Base-by-base conservation (phyloP, 495 filamentous ascomycete genomes). In the Daldinia concentrica region DNA sequence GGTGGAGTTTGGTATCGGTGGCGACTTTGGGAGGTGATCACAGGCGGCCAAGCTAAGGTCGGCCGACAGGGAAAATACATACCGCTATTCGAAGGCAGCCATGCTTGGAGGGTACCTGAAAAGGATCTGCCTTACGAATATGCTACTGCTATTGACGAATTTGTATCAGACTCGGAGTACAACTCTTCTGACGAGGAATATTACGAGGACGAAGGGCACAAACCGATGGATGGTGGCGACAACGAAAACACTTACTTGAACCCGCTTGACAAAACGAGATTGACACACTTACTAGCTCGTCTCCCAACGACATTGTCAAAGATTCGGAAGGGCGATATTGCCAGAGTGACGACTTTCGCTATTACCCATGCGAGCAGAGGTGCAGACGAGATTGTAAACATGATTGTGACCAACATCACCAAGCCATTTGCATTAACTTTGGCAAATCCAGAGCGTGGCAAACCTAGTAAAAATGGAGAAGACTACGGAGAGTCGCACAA, bases 1-100 rank as follows among this genome's bases (percentile, higher is more conserved):
- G 90, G 89, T 6, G 92, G 91, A 6, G 86, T 94, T 4, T 98
- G 92, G 82, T 98, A 97, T 79, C 88, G 94, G 15, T 98, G 93
- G 92, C 90, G 92, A 56, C 74, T 98, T 59, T 98, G 93, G 93
- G 88, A 93, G 69, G 84, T 93, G 29, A 82, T 94, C 36, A 94
- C 92, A 2, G 87, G 85, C 4, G 82, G 80, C 1, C 76, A 80
- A 34, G 71, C 79, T 0, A 73, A 71, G 51, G 79, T 12, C 32
- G 74, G 52, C 45, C 68, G 73, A 2, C 79, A 79, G 62, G 78
- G 75, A 14, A 82, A 84, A 62, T 87, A 84, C 39, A 57, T 87
- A 9, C 84, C 85, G 0, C 81, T 96, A 0, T 93, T 95, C 64
- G 90, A 93, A 74, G 89, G 87, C 14, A 87, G 86, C 51, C 82